phyloP scores from a whole-genome alignment of 2,329 filamentous ascomycete species.

The Claviceps sp. region DNA sequence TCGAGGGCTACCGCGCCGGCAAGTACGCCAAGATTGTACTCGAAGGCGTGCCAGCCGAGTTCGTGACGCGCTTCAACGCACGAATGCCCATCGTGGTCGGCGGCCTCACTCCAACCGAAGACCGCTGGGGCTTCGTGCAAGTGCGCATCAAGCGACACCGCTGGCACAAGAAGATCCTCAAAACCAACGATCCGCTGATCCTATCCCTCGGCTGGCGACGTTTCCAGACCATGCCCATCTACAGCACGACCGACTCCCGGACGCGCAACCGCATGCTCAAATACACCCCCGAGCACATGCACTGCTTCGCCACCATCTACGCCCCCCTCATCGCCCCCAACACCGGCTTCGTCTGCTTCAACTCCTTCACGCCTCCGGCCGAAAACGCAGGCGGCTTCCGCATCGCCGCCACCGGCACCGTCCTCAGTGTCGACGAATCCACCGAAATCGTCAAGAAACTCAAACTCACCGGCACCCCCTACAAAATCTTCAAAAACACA shows the following conservation, averaged over 20 bases:
- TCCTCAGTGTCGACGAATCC: slow-evolving; percentile 86
- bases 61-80: slow-evolving; percentile 69
- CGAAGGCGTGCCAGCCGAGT: slow-evolving; percentile 81
- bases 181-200: slow-evolving; percentile 94
- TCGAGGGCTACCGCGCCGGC: slow-evolving; percentile 84
- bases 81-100: slow-evolving; percentile 77
- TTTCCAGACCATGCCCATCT: slow-evolving; percentile 85
- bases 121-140: slow-evolving; percentile 90
- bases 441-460: slow-evolving; percentile 99
- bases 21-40: slow-evolving; percentile 88
- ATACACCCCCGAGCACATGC: slow-evolving; percentile 98
- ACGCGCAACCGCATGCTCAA: slow-evolving; percentile 96
- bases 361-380: slow-evolving; percentile 63
- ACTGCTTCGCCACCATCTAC: slow-evolving; percentile 93
- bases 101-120: slow-evolving; percentile 84
- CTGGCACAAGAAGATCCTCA: slow-evolving; percentile 99
- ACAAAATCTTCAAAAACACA: slow-evolving; percentile 99
- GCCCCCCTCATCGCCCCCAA: slow-evolving; percentile 91
- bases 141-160: slow-evolving; percentile 92
- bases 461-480: slow-evolving; percentile 83
- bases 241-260: slow-evolving; percentile 87
- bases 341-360: slow-evolving; percentile 88
- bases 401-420: slow-evolving; percentile 85
- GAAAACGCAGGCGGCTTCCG: slow-evolving; percentile 66
- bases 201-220: slow-evolving; percentile 93